These are phyloP conservation scores for Calonectria hawksworthii DNA, from an alignment of 2,329 filamentous ascomycete genomes.

Conservation along the genomic window DNA sequence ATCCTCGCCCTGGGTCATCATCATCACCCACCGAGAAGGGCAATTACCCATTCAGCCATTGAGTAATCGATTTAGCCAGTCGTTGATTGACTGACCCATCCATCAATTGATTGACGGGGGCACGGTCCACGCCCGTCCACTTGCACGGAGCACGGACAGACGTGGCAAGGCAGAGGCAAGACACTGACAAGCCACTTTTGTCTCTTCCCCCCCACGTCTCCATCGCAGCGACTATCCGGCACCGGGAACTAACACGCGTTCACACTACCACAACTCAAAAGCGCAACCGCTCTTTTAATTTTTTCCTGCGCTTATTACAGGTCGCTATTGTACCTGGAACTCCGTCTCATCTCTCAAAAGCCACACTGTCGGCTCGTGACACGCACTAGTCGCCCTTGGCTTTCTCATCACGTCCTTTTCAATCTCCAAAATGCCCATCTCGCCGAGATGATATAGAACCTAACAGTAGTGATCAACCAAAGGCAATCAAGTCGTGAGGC, in stretches of 20 bases:
- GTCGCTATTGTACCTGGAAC: background rate
- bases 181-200: slow-evolving; percentile 14
- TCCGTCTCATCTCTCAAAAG: slow-evolving; percentile 10
- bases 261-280: slow-evolving; percentile 15
- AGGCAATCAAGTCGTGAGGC: background rate
- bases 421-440: slow-evolving; percentile 24
- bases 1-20: background rate
- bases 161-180: slow-evolving; percentile 14
- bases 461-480: background rate
- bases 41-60: slow-evolving; percentile 19
- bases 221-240: background rate
- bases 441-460: background rate
- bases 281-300: slow-evolving; percentile 6
- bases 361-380: slow-evolving; percentile 26
- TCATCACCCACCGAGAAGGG: background rate
- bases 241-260: slow-evolving; percentile 23
- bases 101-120: slow-evolving; percentile 15
- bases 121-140: slow-evolving; percentile 22
- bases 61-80: slow-evolving; percentile 18
- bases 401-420: slow-evolving; percentile 20
- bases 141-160: slow-evolving; percentile 11
- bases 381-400: slow-evolving; percentile 25
- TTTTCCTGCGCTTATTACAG: slow-evolving; percentile 2
- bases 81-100: slow-evolving; percentile 14
- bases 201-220: slow-evolving; percentile 19